phyloP scores from a whole-genome alignment of 1,284 basidiomycete species.

The Boletus sp. region DNA sequence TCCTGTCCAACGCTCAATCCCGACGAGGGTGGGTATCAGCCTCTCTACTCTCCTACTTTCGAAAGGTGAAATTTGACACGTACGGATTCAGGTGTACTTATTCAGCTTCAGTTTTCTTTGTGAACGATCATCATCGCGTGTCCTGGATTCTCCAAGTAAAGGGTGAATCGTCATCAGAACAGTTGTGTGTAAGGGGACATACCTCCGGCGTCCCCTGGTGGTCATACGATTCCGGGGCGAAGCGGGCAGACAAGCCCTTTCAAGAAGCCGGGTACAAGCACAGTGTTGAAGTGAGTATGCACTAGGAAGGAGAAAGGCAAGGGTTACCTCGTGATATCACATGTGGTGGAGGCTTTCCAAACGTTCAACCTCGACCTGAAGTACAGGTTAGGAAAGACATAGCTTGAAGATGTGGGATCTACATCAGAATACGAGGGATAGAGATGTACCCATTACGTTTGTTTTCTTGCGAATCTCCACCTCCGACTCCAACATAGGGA shows the following conservation, averaged over 20 bases:
- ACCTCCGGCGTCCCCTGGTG: slow-evolving; percentile 83
- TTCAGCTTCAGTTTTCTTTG: slow-evolving; percentile 78
- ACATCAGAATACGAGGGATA: no score
- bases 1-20: slow-evolving; percentile 56
- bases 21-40: no score
- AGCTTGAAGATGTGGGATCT: no score
- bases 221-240: slow-evolving; percentile 85
- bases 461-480: no score
- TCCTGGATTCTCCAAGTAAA: slow-evolving; percentile 62
- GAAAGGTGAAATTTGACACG: slow-evolving; percentile 22
- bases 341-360: slow-evolving; percentile 59
- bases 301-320: neutral
- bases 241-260: slow-evolving; percentile 85
- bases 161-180: neutral
- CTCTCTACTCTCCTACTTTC: neutral
- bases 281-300: neutral
- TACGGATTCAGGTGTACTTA: slow-evolving; percentile 57
- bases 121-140: slow-evolving; percentile 84
- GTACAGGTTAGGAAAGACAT: no score
- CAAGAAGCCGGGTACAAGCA: slow-evolving; percentile 74
- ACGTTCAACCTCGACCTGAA: no score
- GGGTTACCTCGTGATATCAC: slow-evolving; percentile 57
- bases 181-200: neutral
- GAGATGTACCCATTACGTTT: no score
- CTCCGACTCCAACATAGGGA: slow-evolving; percentile 62